phyloP scores from a whole-genome alignment of 169 alveolate species.

The Cryptosporidium xiaoi region DNA sequence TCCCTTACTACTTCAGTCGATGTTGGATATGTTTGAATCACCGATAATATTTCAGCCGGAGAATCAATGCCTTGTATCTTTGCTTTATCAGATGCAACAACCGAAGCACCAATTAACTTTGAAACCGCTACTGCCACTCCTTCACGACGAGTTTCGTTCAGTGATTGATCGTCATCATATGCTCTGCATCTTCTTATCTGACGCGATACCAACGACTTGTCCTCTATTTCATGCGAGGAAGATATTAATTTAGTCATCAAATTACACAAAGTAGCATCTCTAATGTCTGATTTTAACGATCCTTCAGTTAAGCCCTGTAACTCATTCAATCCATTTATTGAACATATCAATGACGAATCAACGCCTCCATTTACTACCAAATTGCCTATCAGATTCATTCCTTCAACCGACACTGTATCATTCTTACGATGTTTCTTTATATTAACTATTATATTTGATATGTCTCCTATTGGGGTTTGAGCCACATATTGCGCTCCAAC shows the following conservation, averaged over 20 bases:
- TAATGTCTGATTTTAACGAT: slow-evolving; percentile 33
- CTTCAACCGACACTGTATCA: slow-evolving; percentile 50
- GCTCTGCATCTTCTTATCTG: slow-evolving; percentile 71
- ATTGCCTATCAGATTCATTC: slow-evolving; percentile 60
- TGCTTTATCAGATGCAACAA: neutral
- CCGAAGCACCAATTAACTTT: slow-evolving; percentile 29
- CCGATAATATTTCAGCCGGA: slow-evolving; percentile 40
- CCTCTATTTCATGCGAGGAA: slow-evolving; percentile 20
- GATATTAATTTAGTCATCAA: slow-evolving; percentile 20
- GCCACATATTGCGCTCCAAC: slow-evolving; percentile 80
- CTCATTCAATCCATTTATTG: slow-evolving; percentile 50
- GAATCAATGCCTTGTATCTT: slow-evolving; percentile 23
- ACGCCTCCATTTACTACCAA: slow-evolving; percentile 57
- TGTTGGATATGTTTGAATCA: slow-evolving; percentile 61
- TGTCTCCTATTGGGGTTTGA: slow-evolving; percentile 61
- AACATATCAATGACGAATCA: slow-evolving; percentile 40
- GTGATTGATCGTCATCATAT: slow-evolving; percentile 60
- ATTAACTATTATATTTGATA: slow-evolving; percentile 10
- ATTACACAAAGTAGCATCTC: slow-evolving; percentile 61
- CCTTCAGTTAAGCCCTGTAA: slow-evolving; percentile 66
- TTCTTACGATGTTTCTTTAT: slow-evolving; percentile 63
- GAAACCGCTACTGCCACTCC: slow-evolving; percentile 43
- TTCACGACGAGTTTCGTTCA: slow-evolving; percentile 39
- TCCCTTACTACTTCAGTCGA: slow-evolving; percentile 49
- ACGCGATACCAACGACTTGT: slow-evolving; percentile 35